Base-by-base conservation (phyloP, 2,329 filamentous ascomycete genomes). In the Cladorrhinum sp. region DNA sequence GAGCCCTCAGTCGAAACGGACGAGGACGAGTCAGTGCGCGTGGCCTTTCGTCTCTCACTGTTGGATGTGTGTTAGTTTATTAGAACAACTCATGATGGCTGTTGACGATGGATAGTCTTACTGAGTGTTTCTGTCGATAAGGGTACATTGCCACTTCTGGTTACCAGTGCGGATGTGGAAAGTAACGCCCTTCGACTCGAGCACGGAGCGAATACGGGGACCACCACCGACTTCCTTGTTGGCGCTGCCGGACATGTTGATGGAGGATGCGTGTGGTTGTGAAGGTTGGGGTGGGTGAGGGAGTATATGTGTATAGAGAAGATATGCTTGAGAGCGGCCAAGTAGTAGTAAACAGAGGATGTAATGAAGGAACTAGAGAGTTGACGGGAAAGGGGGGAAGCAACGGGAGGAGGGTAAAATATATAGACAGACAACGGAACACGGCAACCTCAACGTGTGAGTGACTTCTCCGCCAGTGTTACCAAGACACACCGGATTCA, bases 81-180 rank as follows among this genome's bases (percentile, higher is more conserved):
- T 27, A 32, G 5, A 22, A 53, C 6, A n/a, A 55, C 50, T 20
- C 6, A 29, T 16, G n/a, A 27, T 18, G 29, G 36, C 9, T 12
- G 50, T 36, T 3, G 13, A 12, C 22, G 22, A 2, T 16, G 29
- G 36, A 27, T 50, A 24, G 24, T 72, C 78, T 63, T 76, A 81
- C 79, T 80, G 79, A 12, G 70, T 58, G 63, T 67, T 60, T 58
- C 78, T 77, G 69, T 81, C 78, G 62, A 79, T 74, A 4, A 81
- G 68, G 20, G 74, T 75, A 70, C 78, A 80, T 52, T 71, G 64
- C 66, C 73, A 75, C 67, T 71, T 72, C 62, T 66, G 65, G 51
- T 61, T 71, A 62, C 77, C 78, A 45, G 78, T 73, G 71, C 75
- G 76, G 71, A 81, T 76, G 51, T 77, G 69, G 72, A 81, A 81